Percentiles rank a stretch among this genome's conserved stretches.
Conservation (phyloP, 2,329 filamentous ascomycete genomes). For the Fusarium napiforme region DNA sequence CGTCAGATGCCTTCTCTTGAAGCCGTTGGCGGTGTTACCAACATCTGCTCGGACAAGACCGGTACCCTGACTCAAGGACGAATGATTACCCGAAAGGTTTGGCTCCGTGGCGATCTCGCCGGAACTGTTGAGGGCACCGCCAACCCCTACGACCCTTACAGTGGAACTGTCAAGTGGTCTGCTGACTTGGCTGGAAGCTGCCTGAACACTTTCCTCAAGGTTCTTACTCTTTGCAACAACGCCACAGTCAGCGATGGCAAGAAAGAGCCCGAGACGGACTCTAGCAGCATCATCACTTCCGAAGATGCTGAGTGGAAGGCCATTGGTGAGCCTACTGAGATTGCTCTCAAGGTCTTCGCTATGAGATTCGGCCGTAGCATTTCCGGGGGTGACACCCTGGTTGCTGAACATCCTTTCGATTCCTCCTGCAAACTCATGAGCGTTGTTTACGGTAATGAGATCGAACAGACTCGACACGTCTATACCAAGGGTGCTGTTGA, state of each 20-base stretch:
- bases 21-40: constrained; percentile 75
- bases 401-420: constrained; percentile 78
- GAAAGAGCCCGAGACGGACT: constrained; percentile 59
- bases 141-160: constrained; percentile 70
- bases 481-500: constrained; percentile 70
- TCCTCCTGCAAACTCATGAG: constrained; percentile 81
- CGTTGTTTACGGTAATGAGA: constrained; percentile 65
- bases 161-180: constrained; percentile 61
- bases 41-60: constrained; percentile 78
- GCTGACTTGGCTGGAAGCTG: constrained; percentile 53
- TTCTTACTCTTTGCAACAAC: constrained; percentile 72
- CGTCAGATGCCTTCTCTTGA: constrained; percentile 73
- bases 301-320: constrained; percentile 64
- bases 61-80: constrained; percentile 74
- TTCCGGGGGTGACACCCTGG: constrained; percentile 56
- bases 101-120: constrained; percentile 65
- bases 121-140: constrained; percentile 65
- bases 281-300: constrained; percentile 60
- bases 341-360: constrained; percentile 78
- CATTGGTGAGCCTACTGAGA: constrained; percentile 76
- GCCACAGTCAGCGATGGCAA: constrained; percentile 60
- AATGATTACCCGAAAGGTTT: constrained; percentile 73
- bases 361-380: constrained; percentile 71
- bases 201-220: constrained; percentile 62
- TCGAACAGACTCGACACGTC: constrained; percentile 53